Conservation (phyloP, 768 basidiomycete genomes). For the Podaxis carcinomalis region DNA sequence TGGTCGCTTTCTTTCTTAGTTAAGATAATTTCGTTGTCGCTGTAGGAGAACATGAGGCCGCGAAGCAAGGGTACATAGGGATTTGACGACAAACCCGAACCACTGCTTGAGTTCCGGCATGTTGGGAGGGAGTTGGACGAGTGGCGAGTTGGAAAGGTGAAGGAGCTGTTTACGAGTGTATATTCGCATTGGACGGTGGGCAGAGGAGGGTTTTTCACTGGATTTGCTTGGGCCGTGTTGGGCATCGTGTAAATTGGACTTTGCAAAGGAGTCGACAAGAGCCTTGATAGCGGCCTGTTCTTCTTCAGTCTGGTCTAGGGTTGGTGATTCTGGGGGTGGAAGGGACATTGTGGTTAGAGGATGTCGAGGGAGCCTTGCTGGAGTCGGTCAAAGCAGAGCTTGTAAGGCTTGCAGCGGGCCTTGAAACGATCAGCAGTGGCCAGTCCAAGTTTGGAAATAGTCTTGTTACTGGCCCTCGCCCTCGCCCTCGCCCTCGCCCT, state of each 20-base stretch:
- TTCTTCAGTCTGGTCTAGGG: conserved; percentile 12
- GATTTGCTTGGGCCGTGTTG: neutral
- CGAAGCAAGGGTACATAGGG: conserved; percentile 20
- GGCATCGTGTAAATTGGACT: conserved; percentile 10
- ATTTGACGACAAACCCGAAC: conserved; percentile 67
- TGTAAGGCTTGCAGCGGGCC: conserved; percentile 27
- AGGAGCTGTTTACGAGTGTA: conserved; percentile 73
- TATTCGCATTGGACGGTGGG: conserved; percentile 47
- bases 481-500: too few species aligned
- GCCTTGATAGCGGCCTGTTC: conserved; percentile 15
- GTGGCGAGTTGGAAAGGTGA: conserved; percentile 65
- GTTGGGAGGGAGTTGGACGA: conserved; percentile 63
- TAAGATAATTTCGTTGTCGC: conserved; percentile 59
- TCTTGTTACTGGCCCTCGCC: conserved; percentile 9
- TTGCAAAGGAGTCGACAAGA: conserved; percentile 17
- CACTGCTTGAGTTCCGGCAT: conserved; percentile 85
- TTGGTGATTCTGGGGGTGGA: conserved; percentile 14
- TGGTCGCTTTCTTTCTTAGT: conserved; percentile 71
- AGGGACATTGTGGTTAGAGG: conserved; percentile 18
- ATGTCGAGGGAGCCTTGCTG: conserved; percentile 14
- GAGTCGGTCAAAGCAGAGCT: conserved; percentile 16
- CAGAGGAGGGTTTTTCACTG: conserved; percentile 6
- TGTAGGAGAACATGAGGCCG: conserved; percentile 29
- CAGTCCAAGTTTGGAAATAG: conserved; percentile 14
- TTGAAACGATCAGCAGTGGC: conserved; percentile 33